phyloP scores from a whole-genome alignment of 768 basidiomycete species.

The Hygrophoropsis aurantiaca region DNA sequence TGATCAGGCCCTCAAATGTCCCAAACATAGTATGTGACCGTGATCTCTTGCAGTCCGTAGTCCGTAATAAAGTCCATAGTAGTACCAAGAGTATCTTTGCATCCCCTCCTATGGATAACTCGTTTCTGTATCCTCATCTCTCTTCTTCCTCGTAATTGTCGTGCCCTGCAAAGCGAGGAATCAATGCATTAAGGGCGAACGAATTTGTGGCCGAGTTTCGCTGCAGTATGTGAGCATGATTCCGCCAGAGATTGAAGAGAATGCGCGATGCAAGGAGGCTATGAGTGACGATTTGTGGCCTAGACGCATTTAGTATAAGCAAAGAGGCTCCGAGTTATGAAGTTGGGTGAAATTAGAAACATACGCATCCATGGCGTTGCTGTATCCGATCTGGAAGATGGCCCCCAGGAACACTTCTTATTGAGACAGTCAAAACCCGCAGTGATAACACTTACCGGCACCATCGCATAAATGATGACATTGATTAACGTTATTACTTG shows the following conservation, averaged over 20 bases:
- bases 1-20: no score
- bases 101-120: no score
- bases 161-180: no score
- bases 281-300: constrained; percentile 1
- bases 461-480: not conserved
- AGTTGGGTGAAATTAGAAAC: not conserved
- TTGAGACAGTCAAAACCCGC: not conserved
- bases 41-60: no score
- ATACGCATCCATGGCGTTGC: not conserved
- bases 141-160: no score
- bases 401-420: not conserved
- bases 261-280: constrained; percentile 9
- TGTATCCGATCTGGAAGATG: not conserved
- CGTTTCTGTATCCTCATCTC: no score
- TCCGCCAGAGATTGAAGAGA: constrained; percentile 5
- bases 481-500: not conserved
- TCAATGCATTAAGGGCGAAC: no score
- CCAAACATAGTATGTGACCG: no score
- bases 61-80: no score
- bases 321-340: not conserved
- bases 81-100: no score
- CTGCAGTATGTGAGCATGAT: not conserved
- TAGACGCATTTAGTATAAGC: not conserved
- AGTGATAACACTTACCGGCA: not conserved
- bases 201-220: not conserved